Conservation (phyloP, 2,329 filamentous ascomycete species). For the Sclerotiophoma versabilis region DNA sequence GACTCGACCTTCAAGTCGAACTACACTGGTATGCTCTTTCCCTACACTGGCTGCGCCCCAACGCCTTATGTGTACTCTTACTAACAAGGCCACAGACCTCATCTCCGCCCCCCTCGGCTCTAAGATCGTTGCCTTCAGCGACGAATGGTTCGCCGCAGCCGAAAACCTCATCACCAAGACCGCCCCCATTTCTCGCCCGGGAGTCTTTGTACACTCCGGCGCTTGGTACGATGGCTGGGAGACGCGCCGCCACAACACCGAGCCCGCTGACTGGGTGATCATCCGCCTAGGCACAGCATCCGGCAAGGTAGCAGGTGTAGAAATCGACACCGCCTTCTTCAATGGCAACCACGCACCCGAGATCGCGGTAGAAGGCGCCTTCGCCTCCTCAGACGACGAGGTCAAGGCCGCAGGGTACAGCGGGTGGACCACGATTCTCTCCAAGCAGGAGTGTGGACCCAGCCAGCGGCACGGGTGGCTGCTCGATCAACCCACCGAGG, state of each 20-base stretch:
- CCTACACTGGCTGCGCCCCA: neutral
- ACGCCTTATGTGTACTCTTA: neutral
- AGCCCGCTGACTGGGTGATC: constrained; percentile 66
- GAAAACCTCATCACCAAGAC: constrained; percentile 65
- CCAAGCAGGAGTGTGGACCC: constrained; percentile 74
- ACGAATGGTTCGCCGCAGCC: constrained; percentile 68
- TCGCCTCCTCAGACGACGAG: constrained; percentile 63
- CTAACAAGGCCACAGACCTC: constrained; percentile 53
- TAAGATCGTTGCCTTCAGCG: constrained; percentile 62
- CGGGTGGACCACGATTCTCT: constrained; percentile 75
- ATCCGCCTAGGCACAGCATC: constrained; percentile 68
- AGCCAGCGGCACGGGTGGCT: constrained; percentile 77
- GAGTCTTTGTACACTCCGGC: constrained; percentile 66
- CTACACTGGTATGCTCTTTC: constrained; percentile 54
- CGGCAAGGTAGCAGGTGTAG: constrained; percentile 75
- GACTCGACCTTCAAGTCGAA: constrained; percentile 63
- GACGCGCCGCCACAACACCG: constrained; percentile 66
- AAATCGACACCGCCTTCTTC: constrained; percentile 84
- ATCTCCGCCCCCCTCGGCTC: constrained; percentile 60
- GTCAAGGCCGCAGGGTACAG: constrained; percentile 55
- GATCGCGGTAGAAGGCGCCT: constrained; percentile 79
- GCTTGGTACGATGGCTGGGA: constrained; percentile 73
- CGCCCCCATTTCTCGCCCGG: constrained; percentile 62
- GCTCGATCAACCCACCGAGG: constrained; percentile 62
- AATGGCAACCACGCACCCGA: constrained; percentile 82